phyloP scores from a whole-genome alignment of 345 rosid species.

The Mallotus nudiflorus region DNA sequence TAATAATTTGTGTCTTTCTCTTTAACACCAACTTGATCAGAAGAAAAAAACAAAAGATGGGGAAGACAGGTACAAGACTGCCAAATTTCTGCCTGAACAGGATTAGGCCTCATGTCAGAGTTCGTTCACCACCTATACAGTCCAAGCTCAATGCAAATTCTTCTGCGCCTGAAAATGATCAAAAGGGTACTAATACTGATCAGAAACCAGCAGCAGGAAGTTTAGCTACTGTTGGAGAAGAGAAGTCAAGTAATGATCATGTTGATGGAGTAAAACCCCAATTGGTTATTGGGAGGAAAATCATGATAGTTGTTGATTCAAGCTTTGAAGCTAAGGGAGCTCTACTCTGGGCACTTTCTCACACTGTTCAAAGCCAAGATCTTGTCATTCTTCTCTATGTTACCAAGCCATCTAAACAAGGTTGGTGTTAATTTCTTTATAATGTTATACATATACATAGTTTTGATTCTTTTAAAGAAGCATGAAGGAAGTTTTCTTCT shows the following conservation, averaged over 20 bases:
- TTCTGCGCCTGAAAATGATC: conserved; percentile 17
- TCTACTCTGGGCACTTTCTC: conserved; percentile 88
- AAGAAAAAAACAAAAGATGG: conserved; percentile 38
- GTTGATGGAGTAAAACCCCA: conserved; percentile 16
- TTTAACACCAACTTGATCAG: background rate
- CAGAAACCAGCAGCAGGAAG: no score
- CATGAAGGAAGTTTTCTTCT: no score
- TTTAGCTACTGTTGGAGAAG: background rate
- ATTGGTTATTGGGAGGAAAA: conserved; percentile 52
- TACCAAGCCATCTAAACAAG: conserved; percentile 55
- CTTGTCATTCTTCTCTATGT: conserved; percentile 66
- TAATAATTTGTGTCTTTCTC: conserved; percentile 14
- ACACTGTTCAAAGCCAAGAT: conserved; percentile 76
- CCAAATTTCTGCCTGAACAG: conserved; percentile 77
- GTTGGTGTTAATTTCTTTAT: conserved; percentile 25
- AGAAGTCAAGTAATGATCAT: conserved; percentile 12
- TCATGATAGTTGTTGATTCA: conserved; percentile 83
- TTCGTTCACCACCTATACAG: conserved; percentile 63
- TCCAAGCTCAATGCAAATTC: conserved; percentile 30
- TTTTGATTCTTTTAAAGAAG: no score
- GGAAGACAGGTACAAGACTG: conserved; percentile 53
- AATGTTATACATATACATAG: background rate
- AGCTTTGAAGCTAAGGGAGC: conserved; percentile 78
- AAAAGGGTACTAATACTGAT: conserved; percentile 9
- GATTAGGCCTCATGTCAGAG: conserved; percentile 71